Evolutionary conservation across 164 flowering plant genomes (phyloP).

Genomic region (Buxus sempervirens): DNA sequence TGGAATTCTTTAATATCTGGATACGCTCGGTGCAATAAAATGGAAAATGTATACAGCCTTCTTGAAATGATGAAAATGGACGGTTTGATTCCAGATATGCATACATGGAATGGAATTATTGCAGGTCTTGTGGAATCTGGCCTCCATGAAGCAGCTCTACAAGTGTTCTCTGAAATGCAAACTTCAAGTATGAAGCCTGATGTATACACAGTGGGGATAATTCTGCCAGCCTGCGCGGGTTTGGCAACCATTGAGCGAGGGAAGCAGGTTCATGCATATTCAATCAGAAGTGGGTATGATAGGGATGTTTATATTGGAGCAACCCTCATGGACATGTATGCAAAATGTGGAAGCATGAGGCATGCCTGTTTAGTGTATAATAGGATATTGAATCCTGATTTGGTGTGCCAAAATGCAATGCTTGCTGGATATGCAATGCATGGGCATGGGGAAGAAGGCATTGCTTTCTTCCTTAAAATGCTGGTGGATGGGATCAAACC

Average conservation of each 20-base stretch:
- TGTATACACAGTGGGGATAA: constrained; percentile 49
- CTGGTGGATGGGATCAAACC: constrained; percentile 42
- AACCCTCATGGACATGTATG: constrained; percentile 73
- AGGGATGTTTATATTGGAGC: constrained; percentile 47
- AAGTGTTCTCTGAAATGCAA: constrained; percentile 45
- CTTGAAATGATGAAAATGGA: constrained; percentile 44
- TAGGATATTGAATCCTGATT: constrained; percentile 38
- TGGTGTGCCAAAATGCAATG: constrained; percentile 64
- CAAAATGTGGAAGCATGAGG: constrained; percentile 60
- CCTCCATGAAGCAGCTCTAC: constrained; percentile 42
- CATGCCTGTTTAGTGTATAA: constrained; percentile 33
- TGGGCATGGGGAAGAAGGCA: constrained; percentile 63
- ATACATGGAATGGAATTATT: constrained; percentile 74
- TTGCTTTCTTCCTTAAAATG: constrained; percentile 45
- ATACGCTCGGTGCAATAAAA: constrained; percentile 43
- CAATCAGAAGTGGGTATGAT: constrained; percentile 52
- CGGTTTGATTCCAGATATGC: constrained; percentile 47
- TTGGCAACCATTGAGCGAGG: constrained; percentile 52
- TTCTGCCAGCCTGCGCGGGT: constrained; percentile 53
- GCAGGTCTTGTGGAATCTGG: constrained; percentile 55
- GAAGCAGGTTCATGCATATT: constrained; percentile 64
- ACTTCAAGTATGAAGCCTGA: constrained; percentile 45
- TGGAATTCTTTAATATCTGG: constrained; percentile 76
- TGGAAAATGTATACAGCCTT: constrained; percentile 28
- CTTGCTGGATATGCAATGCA: constrained; percentile 73